Conservation (phyloP, 495 filamentous ascomycete species). For the Aeminium ludgeri region DNA sequence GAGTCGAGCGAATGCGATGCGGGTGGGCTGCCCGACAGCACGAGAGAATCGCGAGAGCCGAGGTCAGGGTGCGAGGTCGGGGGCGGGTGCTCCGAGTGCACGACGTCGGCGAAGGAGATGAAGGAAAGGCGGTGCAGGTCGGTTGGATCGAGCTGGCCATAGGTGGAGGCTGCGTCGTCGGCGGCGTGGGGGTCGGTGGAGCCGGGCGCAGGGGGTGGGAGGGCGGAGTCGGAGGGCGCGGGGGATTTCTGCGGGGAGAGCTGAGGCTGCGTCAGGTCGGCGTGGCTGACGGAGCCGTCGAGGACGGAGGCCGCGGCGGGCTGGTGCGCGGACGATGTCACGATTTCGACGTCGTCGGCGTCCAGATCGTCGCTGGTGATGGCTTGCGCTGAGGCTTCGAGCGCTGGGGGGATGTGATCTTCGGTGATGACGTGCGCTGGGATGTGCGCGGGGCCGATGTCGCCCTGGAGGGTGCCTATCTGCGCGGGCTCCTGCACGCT, state of each 20-base stretch:
- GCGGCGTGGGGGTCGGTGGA: too few relatives aligned
- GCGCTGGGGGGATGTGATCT: slow-evolving; percentile 76
- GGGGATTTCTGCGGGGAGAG: slow-evolving; percentile 30
- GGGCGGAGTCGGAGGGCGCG: slow-evolving; percentile 34
- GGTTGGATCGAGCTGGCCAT: slow-evolving; percentile 51
- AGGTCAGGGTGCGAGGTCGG: too few relatives aligned
- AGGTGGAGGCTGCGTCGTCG: slow-evolving; percentile 47
- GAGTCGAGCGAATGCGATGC: too few relatives aligned
- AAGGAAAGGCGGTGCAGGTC: slow-evolving; percentile 77
- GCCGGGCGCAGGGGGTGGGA: slow-evolving; percentile 16
- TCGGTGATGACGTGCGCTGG: slow-evolving; percentile 80
- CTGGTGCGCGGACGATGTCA: slow-evolving; percentile 67
- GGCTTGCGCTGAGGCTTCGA: slow-evolving; percentile 75
- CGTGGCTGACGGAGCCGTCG: slow-evolving; percentile 13
- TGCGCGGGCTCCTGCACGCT: slow-evolving; percentile 63
- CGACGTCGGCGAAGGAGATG: slow-evolving; percentile 87
- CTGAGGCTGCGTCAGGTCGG: slow-evolving; percentile 16
- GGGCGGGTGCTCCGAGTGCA: slow-evolving; percentile 63
- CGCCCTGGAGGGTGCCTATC: slow-evolving; percentile 29
- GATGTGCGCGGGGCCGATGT: slow-evolving; percentile 52
- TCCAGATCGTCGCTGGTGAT: slow-evolving; percentile 66
- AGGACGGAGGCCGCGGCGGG: slow-evolving; percentile 46
- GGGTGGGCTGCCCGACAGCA: too few relatives aligned
- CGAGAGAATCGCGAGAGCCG: too few relatives aligned
- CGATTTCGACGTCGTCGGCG: slow-evolving; percentile 73